phyloP scores from a whole-genome alignment of 1,139 yeast species.

The Petasospora fabianii region DNA sequence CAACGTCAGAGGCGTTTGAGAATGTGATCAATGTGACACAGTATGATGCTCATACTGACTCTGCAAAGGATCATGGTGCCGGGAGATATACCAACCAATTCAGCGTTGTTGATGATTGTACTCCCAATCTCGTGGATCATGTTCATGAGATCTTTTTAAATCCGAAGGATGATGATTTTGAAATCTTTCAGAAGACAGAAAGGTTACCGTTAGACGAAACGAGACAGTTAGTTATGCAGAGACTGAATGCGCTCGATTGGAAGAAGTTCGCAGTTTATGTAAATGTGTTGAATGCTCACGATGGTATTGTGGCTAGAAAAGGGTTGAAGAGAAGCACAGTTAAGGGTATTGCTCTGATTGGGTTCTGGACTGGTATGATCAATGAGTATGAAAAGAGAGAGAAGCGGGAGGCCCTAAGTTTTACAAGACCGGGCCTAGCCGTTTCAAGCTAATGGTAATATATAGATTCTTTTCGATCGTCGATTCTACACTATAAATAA shows the following conservation, averaged over 20 bases:
- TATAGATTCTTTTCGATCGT: too few species aligned
- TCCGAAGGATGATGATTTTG: constrained; percentile 22
- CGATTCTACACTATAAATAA: too few species aligned
- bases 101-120: background rate
- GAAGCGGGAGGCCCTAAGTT: too few species aligned
- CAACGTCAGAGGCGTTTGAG: constrained; percentile 21
- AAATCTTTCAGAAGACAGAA: constrained; percentile 21
- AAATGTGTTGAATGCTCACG: constrained; percentile 69
- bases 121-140: background rate
- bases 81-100: constrained; percentile 1
- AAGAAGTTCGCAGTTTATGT: constrained; percentile 60
- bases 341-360: constrained; percentile 51
- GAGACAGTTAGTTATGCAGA: constrained; percentile 41
- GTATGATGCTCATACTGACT: constrained; percentile 20
- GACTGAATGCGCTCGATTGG: constrained; percentile 59
- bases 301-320: constrained; percentile 64
- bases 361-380: constrained; percentile 47
- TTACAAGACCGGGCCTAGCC: too few species aligned
- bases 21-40: constrained; percentile 23
- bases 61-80: constrained; percentile 11
- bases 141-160: constrained; percentile 9
- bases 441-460: too few species aligned
- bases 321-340: constrained; percentile 51
- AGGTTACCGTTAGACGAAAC: constrained; percentile 40
- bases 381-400: constrained; percentile 33